A percentile compares a stretch with the other conserved stretches of the same genome.
phyloP scores from a whole-genome alignment of 257 asterid species.

The Coffea eugenioides region DNA sequence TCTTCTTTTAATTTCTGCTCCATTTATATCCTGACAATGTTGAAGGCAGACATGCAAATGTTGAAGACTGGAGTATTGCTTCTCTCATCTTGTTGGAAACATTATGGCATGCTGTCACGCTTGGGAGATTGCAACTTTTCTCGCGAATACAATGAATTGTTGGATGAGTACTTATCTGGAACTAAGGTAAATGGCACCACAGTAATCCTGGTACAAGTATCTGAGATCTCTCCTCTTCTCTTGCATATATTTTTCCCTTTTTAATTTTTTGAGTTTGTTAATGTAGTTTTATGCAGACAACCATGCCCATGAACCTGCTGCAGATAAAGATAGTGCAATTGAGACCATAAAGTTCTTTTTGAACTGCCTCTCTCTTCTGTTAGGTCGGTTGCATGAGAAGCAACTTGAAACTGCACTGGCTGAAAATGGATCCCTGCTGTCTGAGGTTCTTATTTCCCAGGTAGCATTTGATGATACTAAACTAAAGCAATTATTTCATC shows the following conservation, averaged over 20 bases:
- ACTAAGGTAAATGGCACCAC: conserved; percentile 49
- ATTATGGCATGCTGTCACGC: conserved; percentile 73
- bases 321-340: conserved; percentile 47
- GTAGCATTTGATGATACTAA: conserved; percentile 37
- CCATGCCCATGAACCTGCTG: conserved; percentile 49
- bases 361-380: conserved; percentile 74
- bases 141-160: conserved; percentile 55
- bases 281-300: conserved; percentile 73
- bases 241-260: conserved; percentile 17
- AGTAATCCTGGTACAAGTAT: neutral
- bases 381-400: conserved; percentile 68
- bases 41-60: conserved; percentile 54
- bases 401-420: conserved; percentile 53
- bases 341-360: conserved; percentile 73
- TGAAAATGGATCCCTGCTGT: conserved; percentile 69
- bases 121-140: conserved; percentile 61
- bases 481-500: neutral
- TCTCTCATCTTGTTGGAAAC: conserved; percentile 94
- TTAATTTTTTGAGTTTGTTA: conserved; percentile 24
- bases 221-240: neutral
- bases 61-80: conserved; percentile 67
- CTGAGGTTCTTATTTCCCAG: conserved; percentile 72
- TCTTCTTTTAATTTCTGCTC: conserved; percentile 25
- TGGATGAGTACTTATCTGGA: conserved; percentile 80
- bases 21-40: conserved; percentile 16